These are phyloP conservation scores for Penicillium hesseltinei DNA, from an alignment of 2,329 filamentous ascomycete species.

Conservation along the genomic window DNA sequence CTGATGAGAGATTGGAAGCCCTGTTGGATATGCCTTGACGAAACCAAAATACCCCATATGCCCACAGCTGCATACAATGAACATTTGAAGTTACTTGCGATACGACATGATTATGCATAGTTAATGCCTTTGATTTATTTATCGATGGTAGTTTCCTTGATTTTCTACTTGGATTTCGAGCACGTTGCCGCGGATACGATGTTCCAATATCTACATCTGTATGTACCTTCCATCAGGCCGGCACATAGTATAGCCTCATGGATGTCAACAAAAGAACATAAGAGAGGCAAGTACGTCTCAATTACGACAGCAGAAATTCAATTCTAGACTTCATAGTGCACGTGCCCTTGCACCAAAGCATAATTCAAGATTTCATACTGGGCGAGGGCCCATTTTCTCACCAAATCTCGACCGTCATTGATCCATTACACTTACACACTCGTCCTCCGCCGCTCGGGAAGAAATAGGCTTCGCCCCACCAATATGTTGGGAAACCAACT, in stretches of 20 bases:
- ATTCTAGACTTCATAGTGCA: neutral
- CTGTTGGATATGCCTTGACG: conserved; percentile 41
- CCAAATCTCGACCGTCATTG: conserved; percentile 7
- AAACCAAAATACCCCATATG: conserved; percentile 11
- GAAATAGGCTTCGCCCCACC: conserved; percentile 10
- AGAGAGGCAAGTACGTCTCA: neutral
- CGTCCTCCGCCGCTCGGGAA: conserved; percentile 9
- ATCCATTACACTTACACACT: conserved; percentile 13
- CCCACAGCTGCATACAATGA: neutral
- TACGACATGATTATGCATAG: neutral
- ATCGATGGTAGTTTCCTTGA: neutral
- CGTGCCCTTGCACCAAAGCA: neutral
- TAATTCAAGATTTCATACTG: neutral
- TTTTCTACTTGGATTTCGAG: neutral
- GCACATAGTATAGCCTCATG: neutral
- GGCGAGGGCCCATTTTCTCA: neutral
- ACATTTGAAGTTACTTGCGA: neutral
- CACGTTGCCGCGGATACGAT: neutral
- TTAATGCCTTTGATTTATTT: neutral
- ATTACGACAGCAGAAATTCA: neutral
- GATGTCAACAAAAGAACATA: neutral
- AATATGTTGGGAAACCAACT: conserved; percentile 2
- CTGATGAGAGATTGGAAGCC: conserved; percentile 36
- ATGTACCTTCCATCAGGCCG: conserved; percentile 15
- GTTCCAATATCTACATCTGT: neutral